Evolutionary conservation across 2,329 filamentous ascomycete genomes (phyloP).

Genomic region (Tympanopsis confertula): DNA sequence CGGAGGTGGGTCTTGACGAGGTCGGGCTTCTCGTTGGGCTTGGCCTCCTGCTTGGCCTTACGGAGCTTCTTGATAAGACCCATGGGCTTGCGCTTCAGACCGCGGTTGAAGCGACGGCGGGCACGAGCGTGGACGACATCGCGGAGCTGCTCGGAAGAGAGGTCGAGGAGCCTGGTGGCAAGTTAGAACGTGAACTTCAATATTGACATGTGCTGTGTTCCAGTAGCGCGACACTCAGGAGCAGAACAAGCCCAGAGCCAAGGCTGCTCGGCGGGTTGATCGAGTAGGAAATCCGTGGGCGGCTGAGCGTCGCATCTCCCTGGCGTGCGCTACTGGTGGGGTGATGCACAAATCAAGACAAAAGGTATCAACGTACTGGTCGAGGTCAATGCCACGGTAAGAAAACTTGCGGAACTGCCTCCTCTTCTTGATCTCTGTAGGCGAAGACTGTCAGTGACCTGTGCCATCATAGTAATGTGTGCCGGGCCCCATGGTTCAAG

Average conservation of each 20-base stretch:
- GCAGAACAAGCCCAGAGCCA: too few relatives aligned
- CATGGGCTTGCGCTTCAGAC: slow-evolving; percentile 99
- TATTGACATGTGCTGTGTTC: slow-evolving; percentile 18
- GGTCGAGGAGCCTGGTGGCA: slow-evolving; percentile 77
- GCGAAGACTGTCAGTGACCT: slow-evolving; percentile 18
- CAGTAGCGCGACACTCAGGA: slow-evolving; percentile 7
- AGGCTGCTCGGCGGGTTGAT: too few relatives aligned
- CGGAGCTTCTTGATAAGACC: slow-evolving; percentile 99
- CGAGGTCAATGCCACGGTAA: slow-evolving; percentile 98
- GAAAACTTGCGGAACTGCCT: slow-evolving; percentile 99
- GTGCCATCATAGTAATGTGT: slow-evolving; percentile 12
- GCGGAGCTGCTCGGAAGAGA: slow-evolving; percentile 94
- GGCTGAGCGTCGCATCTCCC: too few relatives aligned
- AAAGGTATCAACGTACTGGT: slow-evolving; percentile 64
- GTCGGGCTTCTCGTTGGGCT: slow-evolving; percentile 99
- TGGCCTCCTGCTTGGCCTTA: slow-evolving; percentile 97
- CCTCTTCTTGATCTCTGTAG: slow-evolving; percentile 87
- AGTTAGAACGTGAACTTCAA: slow-evolving; percentile 17
- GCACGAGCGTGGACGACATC: slow-evolving; percentile 99
- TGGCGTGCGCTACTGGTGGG: too few relatives aligned
- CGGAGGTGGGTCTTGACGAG: slow-evolving; percentile 98
- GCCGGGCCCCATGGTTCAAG: slow-evolving; percentile 4
- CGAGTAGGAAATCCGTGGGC: too few relatives aligned
- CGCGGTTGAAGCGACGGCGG: slow-evolving; percentile 97
- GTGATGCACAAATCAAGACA: slow-evolving; percentile 6